Base-by-base conservation (phyloP, 1,139 yeast species). In the Casaregolazyma suthepensis region DNA sequence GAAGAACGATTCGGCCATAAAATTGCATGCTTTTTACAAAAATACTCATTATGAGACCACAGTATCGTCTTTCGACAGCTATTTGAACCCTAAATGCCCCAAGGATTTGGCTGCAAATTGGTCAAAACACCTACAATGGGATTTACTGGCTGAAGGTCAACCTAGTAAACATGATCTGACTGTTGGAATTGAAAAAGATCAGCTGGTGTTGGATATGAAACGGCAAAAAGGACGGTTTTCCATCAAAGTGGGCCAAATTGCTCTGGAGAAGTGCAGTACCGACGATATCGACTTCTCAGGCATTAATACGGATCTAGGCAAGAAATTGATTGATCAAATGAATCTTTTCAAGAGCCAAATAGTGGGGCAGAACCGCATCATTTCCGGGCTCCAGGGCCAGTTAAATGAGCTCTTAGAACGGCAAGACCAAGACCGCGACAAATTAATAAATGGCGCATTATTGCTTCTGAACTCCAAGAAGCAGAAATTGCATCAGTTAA, bases 391-490 rank as follows among this genome's bases (percentile, higher is more conserved):
- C 13, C 29, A 54, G 50, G 35, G 22, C 13, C 56, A 54, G 43
- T 40, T 57, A 20, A 43, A 54, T 18, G 56, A 59, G 46, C 45
- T 58, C n/a, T 52, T 48, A 1, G 54, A 46, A 18, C 18, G 57
- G 53, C 43, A 57, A 53, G 49, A 46, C 49, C 40, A 45, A 37
- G 38, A 56, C 52, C 46, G 59, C 53, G 43, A 50, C 46, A 55
- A 56, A 15, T 45, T 59, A 44, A 20, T 58, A 43, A 49, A 37
- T 17, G 37, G 57, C 19, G 51, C 56, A 40, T 50, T 52, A 15
- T 43, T 50, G 20, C 45, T 59, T 12, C 47, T 58, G 38, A 58
- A 59, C 48, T 43, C 49, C 22, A 59, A 59, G 43, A 58, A 58
- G 52, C 51, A 35, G 12, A 53, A 51, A 48, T 56, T 58, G 15